Evolutionary conservation across 495 filamentous ascomycete species (phyloP).

Genomic region (Pyrenula massariospora): DNA sequence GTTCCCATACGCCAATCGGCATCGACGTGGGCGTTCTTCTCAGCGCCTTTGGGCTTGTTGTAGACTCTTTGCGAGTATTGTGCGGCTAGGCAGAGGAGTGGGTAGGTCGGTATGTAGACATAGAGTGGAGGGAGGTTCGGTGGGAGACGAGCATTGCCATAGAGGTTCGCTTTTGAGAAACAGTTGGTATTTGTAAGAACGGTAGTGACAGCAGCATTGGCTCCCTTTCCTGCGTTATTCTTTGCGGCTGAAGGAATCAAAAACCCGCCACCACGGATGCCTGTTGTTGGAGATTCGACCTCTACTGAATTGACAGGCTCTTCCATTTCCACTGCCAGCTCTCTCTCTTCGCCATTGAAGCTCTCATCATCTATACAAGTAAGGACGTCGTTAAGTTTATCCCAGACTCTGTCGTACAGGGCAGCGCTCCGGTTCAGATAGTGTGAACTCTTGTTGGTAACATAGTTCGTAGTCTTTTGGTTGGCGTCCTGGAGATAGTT

Average conservation of each 20-base stretch:
- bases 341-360: conserved; percentile 49
- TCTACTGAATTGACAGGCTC: conserved; percentile 12
- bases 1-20: conserved; percentile 60
- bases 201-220: conserved; percentile 9
- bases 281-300: conserved; percentile 9
- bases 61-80: conserved; percentile 65
- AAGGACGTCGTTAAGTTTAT: conserved; percentile 48
- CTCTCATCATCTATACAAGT: conserved; percentile 58
- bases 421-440: conserved; percentile 9
- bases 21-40: conserved; percentile 51
- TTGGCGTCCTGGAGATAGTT: background rate
- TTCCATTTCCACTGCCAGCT: conserved; percentile 28
- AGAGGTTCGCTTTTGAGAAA: conserved; percentile 68
- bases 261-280: conserved; percentile 2
- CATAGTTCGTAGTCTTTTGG: background rate
- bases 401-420: conserved; percentile 43
- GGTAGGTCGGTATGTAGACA: conserved; percentile 52
- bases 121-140: conserved; percentile 50
- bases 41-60: conserved; percentile 41
- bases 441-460: background rate
- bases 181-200: conserved; percentile 37
- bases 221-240: conserved; percentile 8
- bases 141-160: conserved; percentile 67
- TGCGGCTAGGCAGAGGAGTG: conserved; percentile 61
- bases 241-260: conserved; percentile 8